Percentiles rank a stretch among this genome's conserved stretches.
phyloP scores from a whole-genome alignment of 164 flowering plant species.

The Pachysandra terminalis region DNA sequence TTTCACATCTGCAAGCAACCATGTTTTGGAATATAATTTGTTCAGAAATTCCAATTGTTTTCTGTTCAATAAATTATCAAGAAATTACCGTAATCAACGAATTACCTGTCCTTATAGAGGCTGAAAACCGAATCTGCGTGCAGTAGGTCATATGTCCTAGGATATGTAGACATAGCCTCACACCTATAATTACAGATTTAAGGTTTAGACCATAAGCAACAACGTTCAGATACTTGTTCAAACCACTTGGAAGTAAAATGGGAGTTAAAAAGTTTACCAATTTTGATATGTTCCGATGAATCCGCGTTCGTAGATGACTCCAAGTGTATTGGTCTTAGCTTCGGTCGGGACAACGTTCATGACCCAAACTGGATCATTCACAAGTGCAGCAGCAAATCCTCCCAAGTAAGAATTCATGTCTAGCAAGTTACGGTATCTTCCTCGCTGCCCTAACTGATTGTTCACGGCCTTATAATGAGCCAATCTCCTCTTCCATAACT shows the following conservation, averaged over 20 bases:
- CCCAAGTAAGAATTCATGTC: slow-evolving; percentile 94
- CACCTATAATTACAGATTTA: slow-evolving; percentile 41
- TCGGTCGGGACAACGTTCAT: slow-evolving; percentile 80
- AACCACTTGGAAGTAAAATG: not conserved
- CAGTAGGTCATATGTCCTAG: slow-evolving; percentile 72
- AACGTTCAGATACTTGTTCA: not conserved
- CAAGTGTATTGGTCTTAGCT: slow-evolving; percentile 57
- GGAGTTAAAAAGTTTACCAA: slow-evolving; percentile 42
- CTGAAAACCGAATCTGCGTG: slow-evolving; percentile 63
- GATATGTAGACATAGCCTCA: slow-evolving; percentile 91
- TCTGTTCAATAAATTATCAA: not conserved
- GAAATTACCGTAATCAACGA: not conserved
- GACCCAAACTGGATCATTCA: slow-evolving; percentile 81
- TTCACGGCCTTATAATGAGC: slow-evolving; percentile 59
- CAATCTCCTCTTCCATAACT: slow-evolving; percentile 68
- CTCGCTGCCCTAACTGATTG: slow-evolving; percentile 52
- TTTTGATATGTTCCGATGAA: slow-evolving; percentile 83
- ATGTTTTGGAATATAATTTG: no score
- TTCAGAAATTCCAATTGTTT: no score
- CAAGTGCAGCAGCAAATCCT: slow-evolving; percentile 88
- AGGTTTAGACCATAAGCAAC: not conserved
- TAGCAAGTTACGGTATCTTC: slow-evolving; percentile 77
- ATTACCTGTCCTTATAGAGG: slow-evolving; percentile 66
- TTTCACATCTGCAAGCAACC: slow-evolving; percentile 49
- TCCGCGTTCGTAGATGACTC: slow-evolving; percentile 78